Base-by-base conservation (phyloP, 257 asterid species). In the Linaria vulgaris region DNA sequence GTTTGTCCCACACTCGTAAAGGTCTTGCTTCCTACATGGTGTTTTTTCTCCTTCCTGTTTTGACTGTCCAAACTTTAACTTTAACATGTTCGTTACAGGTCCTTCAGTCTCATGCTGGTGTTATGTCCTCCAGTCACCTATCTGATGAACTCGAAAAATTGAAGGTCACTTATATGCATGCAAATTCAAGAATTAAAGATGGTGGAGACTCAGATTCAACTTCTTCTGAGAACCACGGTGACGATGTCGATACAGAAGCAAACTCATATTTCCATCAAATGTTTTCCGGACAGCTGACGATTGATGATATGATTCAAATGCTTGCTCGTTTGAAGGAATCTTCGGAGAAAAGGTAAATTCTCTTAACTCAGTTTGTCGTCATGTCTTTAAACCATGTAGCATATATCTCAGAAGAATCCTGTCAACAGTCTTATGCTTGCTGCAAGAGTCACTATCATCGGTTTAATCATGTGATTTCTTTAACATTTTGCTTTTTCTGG, bases 251-350 rank as follows among this genome's bases (percentile, higher is more conserved):
- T 76, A 55, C 78, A 30, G 97, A 90, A 79, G 86, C 96, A 23
- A 90, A 88, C 73, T 71, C 78, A 27, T 87, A 87, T 73, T 94
- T 94, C 79, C 96, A 90, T 60, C 88, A 85, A 81, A 81, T 94
- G 95, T 94, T 94, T 77, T 80, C 94, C 70, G 84, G 88, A 68
- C 82, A 84, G 75, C 86, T 88, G 75, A 53, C 83, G 56, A 64
- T 83, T 72, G 97, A 90, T 38, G 79, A 78, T 49, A 81, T 83
- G 76, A 85, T 94, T 78, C 91, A 83, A 70, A 84, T 87, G 96
- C 97, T 94, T 47, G 72, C 95, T 49, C 84, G 81, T 38, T 88
- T 84, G 76, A 90, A 87, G 78, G 99, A 88, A 77, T 85, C 97
- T 67, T 61, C 82, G 9, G 95, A 85, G 52, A 81, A 75, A 77